Evolutionary conservation across 2,329 filamentous ascomycete species (phyloP).

Genomic region (Pseudopithomyces maydicus): DNA sequence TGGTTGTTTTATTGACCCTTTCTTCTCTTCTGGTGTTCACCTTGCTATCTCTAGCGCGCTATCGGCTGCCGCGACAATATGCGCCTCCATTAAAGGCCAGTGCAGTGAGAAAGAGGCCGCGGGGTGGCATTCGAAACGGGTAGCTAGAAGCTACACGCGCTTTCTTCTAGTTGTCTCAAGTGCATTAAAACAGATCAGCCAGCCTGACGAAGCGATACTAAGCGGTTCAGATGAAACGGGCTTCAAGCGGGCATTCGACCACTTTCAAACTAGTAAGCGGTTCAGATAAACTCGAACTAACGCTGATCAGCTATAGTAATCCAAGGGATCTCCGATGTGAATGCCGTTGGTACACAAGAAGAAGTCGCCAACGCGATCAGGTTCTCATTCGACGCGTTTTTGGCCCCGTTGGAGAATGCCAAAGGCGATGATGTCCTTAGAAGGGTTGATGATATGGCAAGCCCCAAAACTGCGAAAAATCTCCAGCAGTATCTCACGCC

Average conservation of each 20-base stretch:
- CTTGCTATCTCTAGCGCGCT: constrained; percentile 51
- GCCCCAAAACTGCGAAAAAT: not conserved
- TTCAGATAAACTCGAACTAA: constrained; percentile 2
- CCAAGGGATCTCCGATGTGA: constrained; percentile 1
- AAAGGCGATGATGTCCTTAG: not conserved
- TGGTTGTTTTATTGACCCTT: constrained; percentile 56
- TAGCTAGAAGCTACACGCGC: constrained; percentile 50
- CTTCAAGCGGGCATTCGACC: constrained; percentile 51
- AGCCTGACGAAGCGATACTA: constrained; percentile 47
- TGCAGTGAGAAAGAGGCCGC: constrained; percentile 36
- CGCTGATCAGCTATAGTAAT: constrained; percentile 12
- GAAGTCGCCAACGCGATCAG: not conserved
- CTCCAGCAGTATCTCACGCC: not conserved
- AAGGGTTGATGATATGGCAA: not conserved
- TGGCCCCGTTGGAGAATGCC: not conserved
- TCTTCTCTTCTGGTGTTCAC: constrained; percentile 56
- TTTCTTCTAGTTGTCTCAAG: constrained; percentile 53
- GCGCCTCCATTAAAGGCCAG: constrained; percentile 47
- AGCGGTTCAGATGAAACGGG: constrained; percentile 49
- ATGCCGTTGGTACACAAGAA: not conserved
- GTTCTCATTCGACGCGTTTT: not conserved
- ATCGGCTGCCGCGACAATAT: constrained; percentile 53
- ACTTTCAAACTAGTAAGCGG: constrained; percentile 46
- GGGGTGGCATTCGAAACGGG: constrained; percentile 53
- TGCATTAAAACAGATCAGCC: constrained; percentile 49